Percentiles rank a stretch among this genome's conserved stretches.
Evolutionary conservation across 192 early-diverging fungal species (phyloP).

Genomic region (Podila horticola): DNA sequence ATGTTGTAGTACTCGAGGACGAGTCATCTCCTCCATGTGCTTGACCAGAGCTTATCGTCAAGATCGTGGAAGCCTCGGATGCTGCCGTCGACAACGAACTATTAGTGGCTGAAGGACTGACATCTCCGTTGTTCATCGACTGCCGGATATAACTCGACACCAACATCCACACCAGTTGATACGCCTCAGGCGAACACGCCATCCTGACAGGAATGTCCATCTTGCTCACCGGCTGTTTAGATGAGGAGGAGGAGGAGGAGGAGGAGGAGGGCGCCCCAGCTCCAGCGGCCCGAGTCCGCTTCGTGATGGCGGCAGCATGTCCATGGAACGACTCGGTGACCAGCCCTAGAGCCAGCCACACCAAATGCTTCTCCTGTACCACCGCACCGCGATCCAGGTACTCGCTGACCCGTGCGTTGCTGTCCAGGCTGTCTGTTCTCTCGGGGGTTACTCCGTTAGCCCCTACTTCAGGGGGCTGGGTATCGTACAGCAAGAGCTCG

Average conservation of each 20-base stretch:
- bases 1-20: background rate
- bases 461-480: background rate
- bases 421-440: background rate
- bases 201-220: conserved; percentile 21
- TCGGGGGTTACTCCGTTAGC: background rate
- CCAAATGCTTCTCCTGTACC: conserved; percentile 41
- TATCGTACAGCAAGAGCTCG: conserved; percentile 15
- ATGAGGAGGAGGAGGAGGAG: too few relatives aligned
- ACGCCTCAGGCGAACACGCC: conserved; percentile 43
- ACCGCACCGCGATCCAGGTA: conserved; percentile 11
- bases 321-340: conserved; percentile 19
- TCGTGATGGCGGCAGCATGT: background rate
- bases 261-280: too few relatives aligned
- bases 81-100: background rate
- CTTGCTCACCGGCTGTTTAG: background rate
- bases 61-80: background rate
- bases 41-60: background rate
- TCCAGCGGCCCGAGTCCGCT: background rate
- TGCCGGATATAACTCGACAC: conserved; percentile 20
- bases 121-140: background rate
- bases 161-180: conserved; percentile 47
- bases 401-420: conserved; percentile 9
- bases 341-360: conserved; percentile 41
- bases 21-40: background rate
- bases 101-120: background rate